Evolutionary conservation across 2,329 filamentous ascomycete genomes (phyloP).

Genomic region (Keithomyces neogunnii): DNA sequence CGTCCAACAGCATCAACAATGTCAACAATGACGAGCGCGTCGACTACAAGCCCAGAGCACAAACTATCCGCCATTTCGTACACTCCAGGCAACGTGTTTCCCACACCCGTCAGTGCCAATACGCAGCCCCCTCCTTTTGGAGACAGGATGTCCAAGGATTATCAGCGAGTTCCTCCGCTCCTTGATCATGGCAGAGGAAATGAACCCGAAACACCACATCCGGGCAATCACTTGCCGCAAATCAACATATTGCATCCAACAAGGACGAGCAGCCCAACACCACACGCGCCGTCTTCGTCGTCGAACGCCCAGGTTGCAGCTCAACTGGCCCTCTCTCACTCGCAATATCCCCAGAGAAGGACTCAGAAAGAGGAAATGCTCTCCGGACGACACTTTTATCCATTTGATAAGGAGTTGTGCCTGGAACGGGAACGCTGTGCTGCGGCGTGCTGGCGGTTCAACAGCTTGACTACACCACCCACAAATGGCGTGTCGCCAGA

Average conservation of each 20-base stretch:
- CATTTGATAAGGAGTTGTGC: conserved; percentile 68
- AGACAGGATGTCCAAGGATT: conserved; percentile 47
- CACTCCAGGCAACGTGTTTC: conserved; percentile 46
- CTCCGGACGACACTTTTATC: conserved; percentile 66
- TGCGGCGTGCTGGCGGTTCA: conserved; percentile 75
- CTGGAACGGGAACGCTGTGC: conserved; percentile 81
- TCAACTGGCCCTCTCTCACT: conserved; percentile 49
- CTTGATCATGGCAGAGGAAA: conserved; percentile 47
- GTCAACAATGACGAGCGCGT: conserved; percentile 50
- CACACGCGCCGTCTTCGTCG: conserved; percentile 28
- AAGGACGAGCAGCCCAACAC: conserved; percentile 38
- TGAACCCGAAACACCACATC: conserved; percentile 46
- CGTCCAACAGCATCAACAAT: conserved; percentile 51
- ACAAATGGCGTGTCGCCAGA: conserved; percentile 59
- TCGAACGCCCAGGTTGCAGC: conserved; percentile 44
- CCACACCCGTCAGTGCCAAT: conserved; percentile 54
- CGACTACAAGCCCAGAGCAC: conserved; percentile 49
- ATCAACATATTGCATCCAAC: conserved; percentile 47
- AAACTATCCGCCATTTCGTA: conserved; percentile 53
- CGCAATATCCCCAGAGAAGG: conserved; percentile 37
- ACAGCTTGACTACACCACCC: conserved; percentile 66
- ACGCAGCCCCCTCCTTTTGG: conserved; percentile 34
- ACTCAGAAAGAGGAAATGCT: conserved; percentile 91
- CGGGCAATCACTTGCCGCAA: conserved; percentile 44
- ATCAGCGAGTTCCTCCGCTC: conserved; percentile 51